A percentile compares a stretch with the other conserved stretches of the same genome.
These are phyloP conservation scores for Piromyces finnis DNA, from an alignment of 192 early-diverging fungal species.

Conservation along the genomic window DNA sequence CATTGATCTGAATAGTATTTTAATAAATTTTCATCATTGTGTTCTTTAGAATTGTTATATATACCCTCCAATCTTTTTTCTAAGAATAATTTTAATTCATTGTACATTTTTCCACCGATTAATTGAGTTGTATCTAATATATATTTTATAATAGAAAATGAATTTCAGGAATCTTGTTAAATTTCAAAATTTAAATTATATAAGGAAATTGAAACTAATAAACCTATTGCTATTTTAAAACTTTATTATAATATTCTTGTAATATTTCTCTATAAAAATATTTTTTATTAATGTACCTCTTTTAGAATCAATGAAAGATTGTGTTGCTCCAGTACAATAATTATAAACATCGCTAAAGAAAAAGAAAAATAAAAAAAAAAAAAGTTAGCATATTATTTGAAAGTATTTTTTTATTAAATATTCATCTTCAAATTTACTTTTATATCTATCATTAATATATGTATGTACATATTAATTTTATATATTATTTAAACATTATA, in stretches of 20 bases:
- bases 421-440: neutral
- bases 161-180: neutral
- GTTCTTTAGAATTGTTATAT: slow-evolving; percentile 29
- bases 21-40: slow-evolving; percentile 64
- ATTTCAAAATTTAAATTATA: no score
- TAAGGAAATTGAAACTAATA: no score
- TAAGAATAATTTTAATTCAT: slow-evolving; percentile 29
- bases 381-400: no score
- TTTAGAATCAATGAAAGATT: neutral
- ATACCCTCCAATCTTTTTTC: slow-evolving; percentile 24
- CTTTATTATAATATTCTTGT: no score
- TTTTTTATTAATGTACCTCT: no score
- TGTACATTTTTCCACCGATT: slow-evolving; percentile 48
- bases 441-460: neutral
- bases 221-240: no score
- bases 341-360: slow-evolving; percentile 47
- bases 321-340: slow-evolving; percentile 38
- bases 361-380: neutral
- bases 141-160: slow-evolving; percentile 3
- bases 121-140: slow-evolving; percentile 19
- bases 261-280: no score
- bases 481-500: no score
- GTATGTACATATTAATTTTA: no score
- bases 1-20: slow-evolving; percentile 78
- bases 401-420: no score